Percentiles rank a stretch among this genome's conserved stretches.
phyloP scores from a whole-genome alignment of 164 flowering plant species.

The Santalum album region DNA sequence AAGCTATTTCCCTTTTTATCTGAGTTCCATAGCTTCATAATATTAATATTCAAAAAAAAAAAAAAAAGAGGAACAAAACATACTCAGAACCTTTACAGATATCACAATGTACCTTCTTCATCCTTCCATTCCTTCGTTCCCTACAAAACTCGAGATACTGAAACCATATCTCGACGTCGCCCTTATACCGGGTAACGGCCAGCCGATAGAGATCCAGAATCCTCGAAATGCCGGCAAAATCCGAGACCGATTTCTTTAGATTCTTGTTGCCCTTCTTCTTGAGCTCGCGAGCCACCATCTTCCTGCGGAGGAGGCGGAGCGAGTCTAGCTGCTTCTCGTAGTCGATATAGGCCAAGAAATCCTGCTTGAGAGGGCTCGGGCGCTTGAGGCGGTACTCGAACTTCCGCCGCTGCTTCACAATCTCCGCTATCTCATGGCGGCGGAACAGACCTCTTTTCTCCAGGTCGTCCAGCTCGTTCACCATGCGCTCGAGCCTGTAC shows the following conservation, averaged over 20 bases:
- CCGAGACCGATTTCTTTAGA: constrained; percentile 51
- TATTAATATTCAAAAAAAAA: no score
- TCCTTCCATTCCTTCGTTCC: constrained; percentile 51
- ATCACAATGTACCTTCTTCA: constrained; percentile 58
- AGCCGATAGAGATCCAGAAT: constrained; percentile 50
- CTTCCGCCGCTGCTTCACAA: constrained; percentile 64
- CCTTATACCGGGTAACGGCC: constrained; percentile 62
- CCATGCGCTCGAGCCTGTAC: constrained; percentile 71
- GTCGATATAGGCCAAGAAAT: constrained; percentile 70
- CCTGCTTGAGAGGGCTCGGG: constrained; percentile 68
- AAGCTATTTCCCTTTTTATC: no score
- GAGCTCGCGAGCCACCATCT: constrained; percentile 22
- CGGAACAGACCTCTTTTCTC: constrained; percentile 58
- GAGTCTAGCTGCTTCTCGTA: constrained; percentile 70
- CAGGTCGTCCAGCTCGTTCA: constrained; percentile 73
- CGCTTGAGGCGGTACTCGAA: constrained; percentile 87
- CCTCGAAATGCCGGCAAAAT: constrained; percentile 50
- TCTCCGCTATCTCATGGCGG: constrained; percentile 51
- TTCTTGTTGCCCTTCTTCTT: constrained; percentile 19
- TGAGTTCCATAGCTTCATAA: background rate
- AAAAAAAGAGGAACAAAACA: background rate
- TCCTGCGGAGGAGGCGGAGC: constrained; percentile 57
- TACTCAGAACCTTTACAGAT: background rate
- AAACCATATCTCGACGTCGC: constrained; percentile 83
- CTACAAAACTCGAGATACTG: constrained; percentile 77